Percentiles rank a stretch among this genome's conserved stretches.
Evolutionary conservation across 768 basidiomycete genomes (phyloP).

Genomic region (Termitomyces bulborhizus): DNA sequence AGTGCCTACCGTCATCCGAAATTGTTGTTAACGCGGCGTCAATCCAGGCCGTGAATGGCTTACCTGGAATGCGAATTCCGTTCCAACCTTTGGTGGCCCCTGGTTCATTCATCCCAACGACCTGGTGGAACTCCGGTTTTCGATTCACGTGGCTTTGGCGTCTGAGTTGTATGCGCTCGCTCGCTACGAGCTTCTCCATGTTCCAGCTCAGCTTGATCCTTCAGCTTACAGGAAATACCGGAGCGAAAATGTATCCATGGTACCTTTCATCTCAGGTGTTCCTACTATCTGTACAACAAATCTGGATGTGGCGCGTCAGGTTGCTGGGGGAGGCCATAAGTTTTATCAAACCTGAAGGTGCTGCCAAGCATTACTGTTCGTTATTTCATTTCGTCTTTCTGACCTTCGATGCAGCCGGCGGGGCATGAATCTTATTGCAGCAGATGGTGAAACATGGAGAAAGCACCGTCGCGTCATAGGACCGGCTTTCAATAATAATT

Average conservation of each 20-base stretch:
- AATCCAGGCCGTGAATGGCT: slow-evolving; percentile 25
- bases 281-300: slow-evolving; percentile 37
- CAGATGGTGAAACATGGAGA: slow-evolving; percentile 38
- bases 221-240: slow-evolving; percentile 29
- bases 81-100: slow-evolving; percentile 34
- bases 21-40: background rate
- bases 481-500: slow-evolving; percentile 35
- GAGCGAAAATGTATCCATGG: slow-evolving; percentile 34
- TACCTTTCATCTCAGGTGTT: slow-evolving; percentile 30
- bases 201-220: background rate
- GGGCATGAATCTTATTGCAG: slow-evolving; percentile 41
- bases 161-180: slow-evolving; percentile 21
- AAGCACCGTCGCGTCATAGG: slow-evolving; percentile 38
- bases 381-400: slow-evolving; percentile 1
- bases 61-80: slow-evolving; percentile 34
- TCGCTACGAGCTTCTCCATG: background rate
- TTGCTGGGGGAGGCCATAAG: slow-evolving; percentile 32
- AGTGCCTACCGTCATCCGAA: background rate
- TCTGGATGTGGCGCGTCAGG: slow-evolving; percentile 40
- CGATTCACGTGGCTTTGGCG: slow-evolving; percentile 31
- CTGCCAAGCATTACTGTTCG: slow-evolving; percentile 26
- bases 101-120: slow-evolving; percentile 30
- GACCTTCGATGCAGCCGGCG: slow-evolving; percentile 26
- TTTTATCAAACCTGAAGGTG: slow-evolving; percentile 32
- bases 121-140: slow-evolving; percentile 38